Evolutionary conservation across 352 stramenopile genomes (phyloP).

Genomic region (Pythium dissimile): DNA sequence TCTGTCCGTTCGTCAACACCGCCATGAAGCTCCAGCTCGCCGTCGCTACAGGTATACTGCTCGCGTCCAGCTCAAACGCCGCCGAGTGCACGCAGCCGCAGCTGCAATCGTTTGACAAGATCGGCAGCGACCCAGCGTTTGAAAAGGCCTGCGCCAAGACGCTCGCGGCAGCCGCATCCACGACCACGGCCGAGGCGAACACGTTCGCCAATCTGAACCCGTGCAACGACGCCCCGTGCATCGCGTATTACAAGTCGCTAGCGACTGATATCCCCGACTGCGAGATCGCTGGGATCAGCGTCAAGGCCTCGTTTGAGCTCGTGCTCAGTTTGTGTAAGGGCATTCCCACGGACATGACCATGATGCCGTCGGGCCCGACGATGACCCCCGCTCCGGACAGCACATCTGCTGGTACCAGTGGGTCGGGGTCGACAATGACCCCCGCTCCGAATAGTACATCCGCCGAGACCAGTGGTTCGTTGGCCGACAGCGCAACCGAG

Average conservation of each 20-base stretch:
- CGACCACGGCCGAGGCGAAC: neutral
- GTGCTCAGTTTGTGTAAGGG: neutral
- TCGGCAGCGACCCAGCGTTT: neutral
- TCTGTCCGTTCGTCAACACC: neutral
- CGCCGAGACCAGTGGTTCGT: too few species aligned
- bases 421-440: too few species aligned
- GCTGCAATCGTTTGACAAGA: neutral
- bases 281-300: neutral
- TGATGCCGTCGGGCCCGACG: neutral
- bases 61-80: neutral
- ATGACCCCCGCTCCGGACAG: neutral
- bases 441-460: too few species aligned
- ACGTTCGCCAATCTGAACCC: constrained; percentile 1
- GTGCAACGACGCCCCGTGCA: neutral
- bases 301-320: neutral
- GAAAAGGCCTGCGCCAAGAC: neutral
- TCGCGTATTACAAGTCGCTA: constrained; percentile 4
- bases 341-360: neutral
- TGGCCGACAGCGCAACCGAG: too few species aligned
- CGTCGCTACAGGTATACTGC: neutral
- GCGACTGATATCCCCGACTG: neutral
- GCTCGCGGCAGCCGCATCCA: neutral
- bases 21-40: constrained; percentile 7
- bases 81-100: neutral
- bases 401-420: too few species aligned